Percentiles rank a stretch among this genome's conserved stretches.
Conservation (phyloP, 257 asterid genomes). For the Salvia miltiorrhiza region DNA sequence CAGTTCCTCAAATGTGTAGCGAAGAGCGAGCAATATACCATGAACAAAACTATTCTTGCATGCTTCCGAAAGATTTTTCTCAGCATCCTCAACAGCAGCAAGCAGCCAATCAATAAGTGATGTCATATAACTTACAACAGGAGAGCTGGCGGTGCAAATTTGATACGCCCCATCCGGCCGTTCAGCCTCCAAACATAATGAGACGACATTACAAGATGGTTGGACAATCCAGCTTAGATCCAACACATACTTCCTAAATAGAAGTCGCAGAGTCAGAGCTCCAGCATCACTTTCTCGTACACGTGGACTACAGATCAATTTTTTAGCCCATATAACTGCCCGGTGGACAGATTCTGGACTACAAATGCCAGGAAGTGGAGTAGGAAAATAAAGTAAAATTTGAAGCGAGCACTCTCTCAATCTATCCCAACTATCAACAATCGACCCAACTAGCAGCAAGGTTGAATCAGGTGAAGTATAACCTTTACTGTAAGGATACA, state of each 20-base stretch:
- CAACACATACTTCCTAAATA: constrained; percentile 83
- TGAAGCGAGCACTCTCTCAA: constrained; percentile 76
- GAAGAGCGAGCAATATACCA: constrained; percentile 84
- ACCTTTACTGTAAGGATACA: constrained; percentile 65
- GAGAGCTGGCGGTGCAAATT: constrained; percentile 33
- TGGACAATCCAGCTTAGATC: constrained; percentile 71
- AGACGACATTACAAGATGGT: constrained; percentile 49
- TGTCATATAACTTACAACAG: constrained; percentile 55
- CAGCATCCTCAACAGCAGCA: constrained; percentile 78
- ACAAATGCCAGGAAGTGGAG: constrained; percentile 83
- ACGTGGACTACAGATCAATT: constrained; percentile 88
- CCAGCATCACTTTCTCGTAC: constrained; percentile 99
- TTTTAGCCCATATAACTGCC: constrained; percentile 85
- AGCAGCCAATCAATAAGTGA: constrained; percentile 88
- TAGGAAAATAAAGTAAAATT: constrained; percentile 76
- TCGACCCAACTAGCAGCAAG: constrained; percentile 83
- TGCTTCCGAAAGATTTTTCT: constrained; percentile 80
- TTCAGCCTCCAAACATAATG: constrained; percentile 30
- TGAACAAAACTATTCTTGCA: constrained; percentile 90
- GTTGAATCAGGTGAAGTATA: constrained; percentile 68
- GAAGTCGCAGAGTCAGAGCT: constrained; percentile 81
- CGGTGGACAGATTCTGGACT: constrained; percentile 49
- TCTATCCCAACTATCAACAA: constrained; percentile 95
- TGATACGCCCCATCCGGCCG: constrained; percentile 30
- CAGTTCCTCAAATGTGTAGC: constrained; percentile 91